Conservation (phyloP, 345 rosid species). For the Salix purpurea region DNA sequence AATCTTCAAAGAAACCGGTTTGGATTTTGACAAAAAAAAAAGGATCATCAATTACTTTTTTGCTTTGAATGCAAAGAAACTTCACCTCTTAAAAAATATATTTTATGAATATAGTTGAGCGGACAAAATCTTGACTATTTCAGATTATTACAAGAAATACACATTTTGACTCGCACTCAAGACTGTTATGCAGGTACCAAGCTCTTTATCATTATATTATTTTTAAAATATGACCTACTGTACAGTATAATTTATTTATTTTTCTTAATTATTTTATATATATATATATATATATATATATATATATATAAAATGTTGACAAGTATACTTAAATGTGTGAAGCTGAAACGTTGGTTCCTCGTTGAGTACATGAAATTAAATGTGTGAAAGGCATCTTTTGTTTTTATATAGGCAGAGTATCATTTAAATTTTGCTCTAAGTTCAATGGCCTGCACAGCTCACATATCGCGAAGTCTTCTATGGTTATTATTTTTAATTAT, state of each 20-base stretch:
- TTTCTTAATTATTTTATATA: no score
- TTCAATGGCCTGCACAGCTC: neutral
- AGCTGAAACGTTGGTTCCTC: neutral
- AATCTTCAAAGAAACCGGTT: neutral
- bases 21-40: neutral
- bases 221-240: no score
- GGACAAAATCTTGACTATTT: no score
- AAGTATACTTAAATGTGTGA: neutral
- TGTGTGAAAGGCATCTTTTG: slow-evolving; percentile 8
- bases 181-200: no score
- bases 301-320: neutral
- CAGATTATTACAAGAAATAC: rapidly evolving
- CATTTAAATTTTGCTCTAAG: neutral
- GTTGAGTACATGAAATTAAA: neutral
- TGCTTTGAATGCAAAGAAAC: rapidly evolving
- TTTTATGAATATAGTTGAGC: no score
- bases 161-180: no score
- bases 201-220: no score
- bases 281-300: no score
- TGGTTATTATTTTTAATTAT: neutral
- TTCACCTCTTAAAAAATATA: no score
- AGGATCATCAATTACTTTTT: neutral
- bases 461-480: no score
- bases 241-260: neutral
- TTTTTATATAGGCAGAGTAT: no score